Percentiles rank a stretch among this genome's conserved stretches.
These are phyloP conservation scores for Neopestalotiopsis clavispora DNA, from an alignment of 2,329 filamentous ascomycete species.

Conservation along the genomic window DNA sequence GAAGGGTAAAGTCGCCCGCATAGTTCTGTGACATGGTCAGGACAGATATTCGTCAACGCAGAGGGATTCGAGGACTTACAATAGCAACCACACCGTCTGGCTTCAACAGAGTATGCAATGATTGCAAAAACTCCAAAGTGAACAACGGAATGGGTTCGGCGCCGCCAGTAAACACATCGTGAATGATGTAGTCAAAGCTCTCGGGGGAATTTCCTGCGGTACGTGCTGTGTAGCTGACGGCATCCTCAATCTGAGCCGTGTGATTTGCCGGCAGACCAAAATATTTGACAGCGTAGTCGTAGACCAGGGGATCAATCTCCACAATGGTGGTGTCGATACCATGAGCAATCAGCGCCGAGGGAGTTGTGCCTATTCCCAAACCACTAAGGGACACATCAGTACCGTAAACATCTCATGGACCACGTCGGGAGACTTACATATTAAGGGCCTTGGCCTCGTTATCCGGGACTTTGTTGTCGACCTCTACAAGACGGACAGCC, in stretches of 20 bases:
- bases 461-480: conserved; percentile 58
- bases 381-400: conserved; percentile 59
- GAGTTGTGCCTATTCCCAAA: conserved; percentile 90
- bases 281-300: conserved; percentile 81
- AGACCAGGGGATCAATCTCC: conserved; percentile 90
- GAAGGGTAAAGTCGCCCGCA: conserved; percentile 82
- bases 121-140: conserved; percentile 80
- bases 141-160: conserved; percentile 90
- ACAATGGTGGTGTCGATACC: conserved; percentile 93
- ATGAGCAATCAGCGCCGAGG: conserved; percentile 83
- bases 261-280: conserved; percentile 82
- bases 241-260: conserved; percentile 81
- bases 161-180: conserved; percentile 97
- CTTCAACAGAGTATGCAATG: conserved; percentile 73
- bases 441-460: conserved; percentile 79
- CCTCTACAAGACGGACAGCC: conserved; percentile 80
- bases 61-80: conserved; percentile 52
- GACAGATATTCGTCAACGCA: not conserved
- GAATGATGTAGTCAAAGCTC: conserved; percentile 88
- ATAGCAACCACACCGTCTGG: conserved; percentile 86
- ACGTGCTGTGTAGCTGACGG: conserved; percentile 68
- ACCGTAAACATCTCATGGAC: conserved; percentile 8
- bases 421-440: conserved; percentile 64
- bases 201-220: conserved; percentile 46
- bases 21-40: conserved; percentile 71